phyloP scores from a whole-genome alignment of 768 basidiomycete genomes.

The Vararia minispora region DNA sequence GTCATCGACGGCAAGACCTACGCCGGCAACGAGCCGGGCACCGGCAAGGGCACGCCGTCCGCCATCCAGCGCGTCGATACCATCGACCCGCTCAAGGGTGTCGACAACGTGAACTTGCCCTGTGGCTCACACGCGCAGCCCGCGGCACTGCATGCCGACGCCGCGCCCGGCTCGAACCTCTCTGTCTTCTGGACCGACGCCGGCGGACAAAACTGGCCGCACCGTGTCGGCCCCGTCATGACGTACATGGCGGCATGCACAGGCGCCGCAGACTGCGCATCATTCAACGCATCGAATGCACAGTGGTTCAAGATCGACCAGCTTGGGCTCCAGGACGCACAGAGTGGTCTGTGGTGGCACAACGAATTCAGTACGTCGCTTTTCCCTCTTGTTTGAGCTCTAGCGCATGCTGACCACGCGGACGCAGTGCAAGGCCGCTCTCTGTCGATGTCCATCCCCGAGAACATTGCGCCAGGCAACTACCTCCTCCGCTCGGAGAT shows the following conservation, averaged over 20 bases:
- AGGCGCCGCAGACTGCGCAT: constrained; percentile 38
- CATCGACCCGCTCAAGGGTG: constrained; percentile 42
- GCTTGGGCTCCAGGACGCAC: too few species aligned
- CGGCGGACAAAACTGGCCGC: constrained; percentile 30
- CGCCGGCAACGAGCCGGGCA: constrained; percentile 31
- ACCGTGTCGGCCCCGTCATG: constrained; percentile 57
- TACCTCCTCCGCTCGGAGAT: too few species aligned
- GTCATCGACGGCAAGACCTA: constrained; percentile 33
- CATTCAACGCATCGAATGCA: constrained; percentile 45
- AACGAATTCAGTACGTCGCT: too few species aligned
- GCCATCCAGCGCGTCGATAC: constrained; percentile 34
- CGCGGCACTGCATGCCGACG: constrained; percentile 39
- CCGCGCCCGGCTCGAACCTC: constrained; percentile 47
- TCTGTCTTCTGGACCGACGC: constrained; percentile 43
- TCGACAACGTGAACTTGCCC: constrained; percentile 41
- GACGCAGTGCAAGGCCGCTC: too few species aligned
- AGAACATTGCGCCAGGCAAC: too few species aligned
- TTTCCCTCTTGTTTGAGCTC: too few species aligned
- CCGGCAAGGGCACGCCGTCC: constrained; percentile 24
- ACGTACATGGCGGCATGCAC: constrained; percentile 66
- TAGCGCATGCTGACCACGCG: too few species aligned
- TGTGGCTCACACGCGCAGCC: constrained; percentile 48
- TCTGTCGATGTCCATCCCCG: too few species aligned
- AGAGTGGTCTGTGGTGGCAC: too few species aligned
- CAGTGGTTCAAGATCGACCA: constrained; percentile 58